Percentiles rank a stretch among this genome's conserved stretches.
phyloP scores from a whole-genome alignment of 768 basidiomycete genomes.

The Naganishia kalamii region DNA sequence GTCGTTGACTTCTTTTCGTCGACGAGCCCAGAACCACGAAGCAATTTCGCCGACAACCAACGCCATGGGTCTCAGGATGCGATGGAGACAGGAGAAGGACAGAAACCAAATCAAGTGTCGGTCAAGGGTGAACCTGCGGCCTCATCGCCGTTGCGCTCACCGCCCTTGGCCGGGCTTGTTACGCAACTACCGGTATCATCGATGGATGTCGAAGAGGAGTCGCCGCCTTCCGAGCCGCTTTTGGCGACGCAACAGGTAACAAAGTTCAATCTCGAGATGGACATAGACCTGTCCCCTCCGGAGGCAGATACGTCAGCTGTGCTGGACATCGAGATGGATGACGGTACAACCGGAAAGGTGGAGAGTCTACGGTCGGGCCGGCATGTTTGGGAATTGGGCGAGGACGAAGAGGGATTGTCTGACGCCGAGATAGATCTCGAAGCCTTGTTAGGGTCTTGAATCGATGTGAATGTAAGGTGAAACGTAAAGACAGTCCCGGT shows the following conservation, averaged over 20 bases:
- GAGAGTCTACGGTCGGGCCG: neutral
- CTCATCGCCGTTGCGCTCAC: neutral
- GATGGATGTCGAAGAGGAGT: neutral
- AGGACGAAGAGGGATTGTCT: slow-evolving; percentile 4
- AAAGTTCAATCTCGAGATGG: too few species aligned
- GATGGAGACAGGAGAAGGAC: too few species aligned
- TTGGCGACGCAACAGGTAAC: too few species aligned
- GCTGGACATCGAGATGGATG: neutral
- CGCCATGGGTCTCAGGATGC: too few species aligned
- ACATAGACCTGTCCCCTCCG: too few species aligned
- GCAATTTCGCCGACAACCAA: too few species aligned
- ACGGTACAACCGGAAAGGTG: neutral
- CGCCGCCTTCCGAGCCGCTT: neutral
- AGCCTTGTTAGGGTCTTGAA: neutral
- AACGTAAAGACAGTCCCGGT: too few species aligned
- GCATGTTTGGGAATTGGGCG: neutral
- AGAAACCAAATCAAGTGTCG: too few species aligned
- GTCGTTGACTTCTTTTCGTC: neutral
- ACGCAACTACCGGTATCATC: neutral
- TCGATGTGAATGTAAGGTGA: too few species aligned
- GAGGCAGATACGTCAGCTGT: neutral
- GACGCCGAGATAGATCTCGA: neutral
- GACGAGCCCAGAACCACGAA: neutral
- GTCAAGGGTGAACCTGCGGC: too few species aligned
- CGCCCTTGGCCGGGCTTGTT: neutral